Conservation (phyloP, 1,284 basidiomycete genomes). For the Tilletia indica region DNA sequence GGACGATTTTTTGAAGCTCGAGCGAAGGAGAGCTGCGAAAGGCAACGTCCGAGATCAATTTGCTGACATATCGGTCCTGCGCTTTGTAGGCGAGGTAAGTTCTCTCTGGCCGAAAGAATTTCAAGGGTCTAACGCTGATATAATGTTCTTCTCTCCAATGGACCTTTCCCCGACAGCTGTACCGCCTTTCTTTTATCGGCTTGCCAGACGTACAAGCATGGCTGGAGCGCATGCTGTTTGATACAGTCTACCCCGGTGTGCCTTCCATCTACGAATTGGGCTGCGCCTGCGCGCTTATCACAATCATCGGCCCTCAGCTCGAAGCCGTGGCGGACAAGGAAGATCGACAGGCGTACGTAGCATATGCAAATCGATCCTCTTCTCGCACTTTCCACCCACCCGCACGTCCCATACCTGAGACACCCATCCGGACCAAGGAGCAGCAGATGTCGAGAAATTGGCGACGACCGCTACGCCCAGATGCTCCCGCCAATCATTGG, state of each 20-base stretch:
- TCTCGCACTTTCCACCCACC: no score
- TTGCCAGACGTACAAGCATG: conserved; percentile 25
- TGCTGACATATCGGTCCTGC: conserved; percentile 17
- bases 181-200: conserved; percentile 12
- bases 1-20: conserved; percentile 18
- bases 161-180: conserved; percentile 23
- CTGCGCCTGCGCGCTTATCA: conserved; percentile 41
- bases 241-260: conserved; percentile 36
- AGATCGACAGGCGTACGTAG: background rate
- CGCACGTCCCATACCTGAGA: background rate
- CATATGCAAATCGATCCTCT: background rate
- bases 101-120: background rate
- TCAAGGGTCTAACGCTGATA: background rate
- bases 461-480: background rate
- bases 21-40: conserved; percentile 20
- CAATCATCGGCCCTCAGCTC: conserved; percentile 33
- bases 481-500: conserved; percentile 14
- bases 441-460: background rate
- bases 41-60: conserved; percentile 22
- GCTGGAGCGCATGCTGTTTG: conserved; percentile 41
- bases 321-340: conserved; percentile 23
- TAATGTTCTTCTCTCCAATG: background rate
- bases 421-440: background rate
- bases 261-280: conserved; percentile 47
- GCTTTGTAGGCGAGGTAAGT: conserved; percentile 26